phyloP scores from a whole-genome alignment of 169 alveolate genomes.

The Plasmodium falciparum region DNA sequence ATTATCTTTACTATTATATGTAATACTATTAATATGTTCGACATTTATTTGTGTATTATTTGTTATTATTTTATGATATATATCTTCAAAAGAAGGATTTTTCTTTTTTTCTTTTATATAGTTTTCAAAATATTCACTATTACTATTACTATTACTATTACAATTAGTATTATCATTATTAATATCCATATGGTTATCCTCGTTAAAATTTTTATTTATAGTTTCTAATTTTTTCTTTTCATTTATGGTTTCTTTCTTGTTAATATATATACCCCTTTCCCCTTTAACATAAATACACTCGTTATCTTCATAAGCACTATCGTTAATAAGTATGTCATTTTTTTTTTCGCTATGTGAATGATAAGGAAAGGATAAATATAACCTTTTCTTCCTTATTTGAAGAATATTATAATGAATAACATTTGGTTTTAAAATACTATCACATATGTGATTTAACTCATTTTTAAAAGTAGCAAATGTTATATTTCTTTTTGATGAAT shows the following conservation, averaged over 20 bases:
- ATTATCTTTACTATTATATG: background rate
- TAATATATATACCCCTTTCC: constrained; percentile 17
- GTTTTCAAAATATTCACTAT: no score
- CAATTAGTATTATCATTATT: background rate
- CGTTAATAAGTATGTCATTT: background rate
- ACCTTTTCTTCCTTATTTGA: background rate
- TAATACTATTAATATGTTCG: background rate
- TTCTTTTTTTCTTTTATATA: background rate
- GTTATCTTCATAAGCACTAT: constrained; percentile 50
- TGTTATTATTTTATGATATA: background rate
- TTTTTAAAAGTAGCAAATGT: constrained; percentile 27
- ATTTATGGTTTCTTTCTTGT: background rate
- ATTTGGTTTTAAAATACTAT: no score
- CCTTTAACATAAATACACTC: constrained; percentile 56
- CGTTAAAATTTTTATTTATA: background rate
- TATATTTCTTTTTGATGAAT: constrained; percentile 21
- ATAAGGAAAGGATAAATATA: background rate
- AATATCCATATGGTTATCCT: background rate
- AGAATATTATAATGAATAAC: no score
- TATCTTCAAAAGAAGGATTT: background rate
- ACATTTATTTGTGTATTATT: background rate
- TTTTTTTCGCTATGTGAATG: background rate
- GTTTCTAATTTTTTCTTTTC: background rate
- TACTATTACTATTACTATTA: background rate
- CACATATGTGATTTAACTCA: background rate